Evolutionary conservation across 768 basidiomycete genomes (phyloP).

Genomic region (Tricholoma sp.): DNA sequence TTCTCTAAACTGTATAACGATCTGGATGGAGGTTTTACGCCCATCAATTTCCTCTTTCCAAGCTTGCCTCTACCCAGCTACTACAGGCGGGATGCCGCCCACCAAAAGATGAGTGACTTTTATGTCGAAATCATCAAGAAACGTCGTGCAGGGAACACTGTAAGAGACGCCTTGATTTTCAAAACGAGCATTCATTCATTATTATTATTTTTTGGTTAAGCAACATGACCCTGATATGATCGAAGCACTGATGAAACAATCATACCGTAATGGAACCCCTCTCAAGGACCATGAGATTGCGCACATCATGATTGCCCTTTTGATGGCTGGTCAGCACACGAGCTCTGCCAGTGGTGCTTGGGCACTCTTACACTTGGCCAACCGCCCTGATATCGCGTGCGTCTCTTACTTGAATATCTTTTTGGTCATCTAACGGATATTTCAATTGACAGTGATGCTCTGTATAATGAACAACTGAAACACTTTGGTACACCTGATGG

Average conservation of each 20-base stretch:
- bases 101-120: conserved; percentile 90
- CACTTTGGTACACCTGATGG: conserved; percentile 79
- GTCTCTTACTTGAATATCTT: conserved; percentile 15
- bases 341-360: conserved; percentile 91
- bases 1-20: conserved; percentile 85
- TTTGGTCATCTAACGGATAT: background rate
- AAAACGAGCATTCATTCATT: conserved; percentile 1
- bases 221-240: conserved; percentile 88
- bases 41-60: conserved; percentile 93
- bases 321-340: conserved; percentile 99
- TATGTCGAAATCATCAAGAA: conserved; percentile 83
- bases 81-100: conserved; percentile 82
- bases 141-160: conserved; percentile 48
- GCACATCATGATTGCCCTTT: conserved; percentile 96
- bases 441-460: conserved; percentile 49
- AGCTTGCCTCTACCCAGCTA: conserved; percentile 90
- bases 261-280: conserved; percentile 73
- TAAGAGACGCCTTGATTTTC: conserved; percentile 24
- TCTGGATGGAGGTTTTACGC: conserved; percentile 94
- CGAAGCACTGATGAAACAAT: conserved; percentile 75
- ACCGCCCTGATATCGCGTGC: conserved; percentile 68
- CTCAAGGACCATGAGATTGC: conserved; percentile 90
- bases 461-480: conserved; percentile 89
- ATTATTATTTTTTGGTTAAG: background rate
- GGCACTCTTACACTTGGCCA: conserved; percentile 83